Evolutionary conservation across 2,329 filamentous ascomycete species (phyloP).

Genomic region (Hypoxylon sp.): DNA sequence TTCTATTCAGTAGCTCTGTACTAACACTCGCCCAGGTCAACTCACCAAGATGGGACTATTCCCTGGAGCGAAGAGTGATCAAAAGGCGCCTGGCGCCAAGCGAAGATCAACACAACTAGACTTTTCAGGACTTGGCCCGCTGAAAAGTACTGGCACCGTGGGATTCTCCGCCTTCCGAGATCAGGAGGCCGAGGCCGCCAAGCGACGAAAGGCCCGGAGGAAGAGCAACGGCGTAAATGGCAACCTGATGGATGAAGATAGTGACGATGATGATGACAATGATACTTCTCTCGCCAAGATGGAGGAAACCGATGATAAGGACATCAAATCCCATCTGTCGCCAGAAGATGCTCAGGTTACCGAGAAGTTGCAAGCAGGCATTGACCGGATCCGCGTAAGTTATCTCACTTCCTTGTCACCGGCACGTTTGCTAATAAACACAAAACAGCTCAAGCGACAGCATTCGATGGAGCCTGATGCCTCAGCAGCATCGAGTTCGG

Average conservation of each 20-base stretch:
- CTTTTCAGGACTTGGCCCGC: slow-evolving; percentile 82
- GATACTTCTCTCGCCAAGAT: slow-evolving; percentile 69
- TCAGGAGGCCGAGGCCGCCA: slow-evolving; percentile 61
- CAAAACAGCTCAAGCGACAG: slow-evolving; percentile 76
- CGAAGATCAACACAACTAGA: slow-evolving; percentile 84
- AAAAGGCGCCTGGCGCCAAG: slow-evolving; percentile 70
- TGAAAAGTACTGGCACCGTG: slow-evolving; percentile 87
- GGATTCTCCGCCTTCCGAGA: slow-evolving; percentile 92
- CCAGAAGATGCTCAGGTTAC: slow-evolving; percentile 77
- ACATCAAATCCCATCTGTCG: slow-evolving; percentile 65
- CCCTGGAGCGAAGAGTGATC: slow-evolving; percentile 70
- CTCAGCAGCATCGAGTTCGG: slow-evolving; percentile 51
- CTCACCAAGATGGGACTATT: slow-evolving; percentile 95
- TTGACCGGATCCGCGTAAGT: slow-evolving; percentile 81
- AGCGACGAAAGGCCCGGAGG: slow-evolving; percentile 68
- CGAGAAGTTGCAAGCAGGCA: slow-evolving; percentile 80
- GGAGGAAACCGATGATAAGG: slow-evolving; percentile 70
- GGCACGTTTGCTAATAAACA: slow-evolving; percentile 37
- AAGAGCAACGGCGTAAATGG: slow-evolving; percentile 67
- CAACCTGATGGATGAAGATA: slow-evolving; percentile 70
- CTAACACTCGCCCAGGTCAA: slow-evolving; percentile 70
- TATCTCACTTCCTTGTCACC: slow-evolving; percentile 9
- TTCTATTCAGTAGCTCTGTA: slow-evolving; percentile 1
- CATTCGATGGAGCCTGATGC: slow-evolving; percentile 76
- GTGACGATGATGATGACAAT: slow-evolving; percentile 78